These are phyloP conservation scores for Lecanoromycetidae sp. DNA, from an alignment of 2,329 filamentous ascomycete species.

Conservation along the genomic window DNA sequence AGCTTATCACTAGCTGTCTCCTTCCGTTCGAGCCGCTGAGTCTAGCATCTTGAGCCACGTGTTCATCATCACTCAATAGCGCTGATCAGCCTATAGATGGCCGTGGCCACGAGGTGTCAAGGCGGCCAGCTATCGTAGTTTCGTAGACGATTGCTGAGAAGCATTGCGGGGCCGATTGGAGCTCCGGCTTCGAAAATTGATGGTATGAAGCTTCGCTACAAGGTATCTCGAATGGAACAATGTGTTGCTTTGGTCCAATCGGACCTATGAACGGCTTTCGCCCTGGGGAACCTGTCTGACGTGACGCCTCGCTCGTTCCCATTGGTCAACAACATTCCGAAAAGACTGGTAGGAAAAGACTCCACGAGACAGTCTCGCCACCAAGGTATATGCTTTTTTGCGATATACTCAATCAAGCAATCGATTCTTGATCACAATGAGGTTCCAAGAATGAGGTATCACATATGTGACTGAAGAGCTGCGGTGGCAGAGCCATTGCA, in stretches of 20 bases:
- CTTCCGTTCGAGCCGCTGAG: conserved; percentile 5
- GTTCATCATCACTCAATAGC: background rate
- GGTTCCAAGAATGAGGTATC: too few species aligned
- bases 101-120: background rate
- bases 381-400: too few species aligned
- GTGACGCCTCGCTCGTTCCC: too few species aligned
- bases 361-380: too few species aligned
- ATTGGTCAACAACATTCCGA: too few species aligned
- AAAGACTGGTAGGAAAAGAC: too few species aligned
- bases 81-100: conserved; percentile 2
- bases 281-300: background rate
- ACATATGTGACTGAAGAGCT: too few species aligned
- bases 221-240: background rate
- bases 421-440: too few species aligned
- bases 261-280: too few species aligned
- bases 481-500: too few species aligned
- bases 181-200: background rate
- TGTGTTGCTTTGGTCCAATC: too few species aligned
- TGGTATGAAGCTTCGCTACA: background rate
- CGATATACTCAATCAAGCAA: too few species aligned
- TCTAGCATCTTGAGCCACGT: conserved; percentile 6
- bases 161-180: background rate
- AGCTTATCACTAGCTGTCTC: background rate
- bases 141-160: background rate
- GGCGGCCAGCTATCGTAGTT: background rate